Evolutionary conservation across 2,329 filamentous ascomycete species (phyloP).

Genomic region (Cytospora leucostoma): DNA sequence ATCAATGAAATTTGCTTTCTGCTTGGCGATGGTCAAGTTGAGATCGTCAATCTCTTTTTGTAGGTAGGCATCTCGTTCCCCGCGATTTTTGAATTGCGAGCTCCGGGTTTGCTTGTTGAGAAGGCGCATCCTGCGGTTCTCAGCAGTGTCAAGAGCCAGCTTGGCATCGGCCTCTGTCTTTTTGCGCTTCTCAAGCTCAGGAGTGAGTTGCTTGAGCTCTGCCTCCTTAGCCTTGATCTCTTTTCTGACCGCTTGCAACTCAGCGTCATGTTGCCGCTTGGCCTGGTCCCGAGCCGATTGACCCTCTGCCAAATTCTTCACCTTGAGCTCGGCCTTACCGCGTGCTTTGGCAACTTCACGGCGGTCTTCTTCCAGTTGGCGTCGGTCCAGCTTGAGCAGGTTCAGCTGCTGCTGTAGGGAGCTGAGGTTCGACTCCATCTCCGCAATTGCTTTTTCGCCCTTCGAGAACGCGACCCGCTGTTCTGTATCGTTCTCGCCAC

Average conservation of each 20-base stretch:
- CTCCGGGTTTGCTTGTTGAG: conserved; percentile 91
- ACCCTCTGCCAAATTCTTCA: conserved; percentile 80
- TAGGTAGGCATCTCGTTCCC: conserved; percentile 83
- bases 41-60: conserved; percentile 79
- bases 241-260: conserved; percentile 70
- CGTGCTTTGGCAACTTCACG: conserved; percentile 76
- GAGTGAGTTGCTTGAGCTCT: conserved; percentile 74
- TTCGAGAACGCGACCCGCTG: conserved; percentile 75
- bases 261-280: conserved; percentile 68
- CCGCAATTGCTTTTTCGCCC: conserved; percentile 76
- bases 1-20: conserved; percentile 83
- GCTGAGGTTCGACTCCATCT: conserved; percentile 77
- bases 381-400: conserved; percentile 79
- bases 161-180: conserved; percentile 71
- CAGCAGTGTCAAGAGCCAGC: conserved; percentile 72
- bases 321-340: conserved; percentile 83
- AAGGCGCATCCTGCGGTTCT: conserved; percentile 74
- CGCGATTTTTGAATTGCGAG: conserved; percentile 83
- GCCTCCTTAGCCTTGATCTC: conserved; percentile 76
- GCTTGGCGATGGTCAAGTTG: conserved; percentile 71
- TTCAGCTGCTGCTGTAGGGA: conserved; percentile 81
- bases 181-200: conserved; percentile 73
- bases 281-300: conserved; percentile 76
- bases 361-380: conserved; percentile 86
- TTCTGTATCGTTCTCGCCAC: conserved; percentile 81